These are phyloP conservation scores for Cylindricascospora bacillispora DNA, from an alignment of 1,139 yeast species.

Conservation along the genomic window DNA sequence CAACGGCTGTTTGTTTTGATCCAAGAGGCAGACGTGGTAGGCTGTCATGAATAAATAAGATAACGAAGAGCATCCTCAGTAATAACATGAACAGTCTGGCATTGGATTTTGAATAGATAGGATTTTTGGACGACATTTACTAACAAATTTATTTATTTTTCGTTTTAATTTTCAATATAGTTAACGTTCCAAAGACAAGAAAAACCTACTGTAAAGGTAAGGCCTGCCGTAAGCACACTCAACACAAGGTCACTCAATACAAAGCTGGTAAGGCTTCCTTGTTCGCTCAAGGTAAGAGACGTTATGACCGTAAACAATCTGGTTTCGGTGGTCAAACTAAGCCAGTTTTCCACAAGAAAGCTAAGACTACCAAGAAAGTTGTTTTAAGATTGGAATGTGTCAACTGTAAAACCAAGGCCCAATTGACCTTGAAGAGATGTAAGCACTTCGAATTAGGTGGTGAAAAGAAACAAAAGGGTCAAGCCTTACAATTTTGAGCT, in stretches of 20 bases:
- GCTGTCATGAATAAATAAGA: too few species aligned
- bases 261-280: constrained; percentile 99
- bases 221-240: constrained; percentile 99
- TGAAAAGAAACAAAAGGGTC: constrained; percentile 99
- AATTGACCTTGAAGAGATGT: constrained; percentile 97
- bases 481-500: constrained; percentile 81
- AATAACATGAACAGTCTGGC: too few species aligned
- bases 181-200: constrained; percentile 99
- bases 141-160: background rate
- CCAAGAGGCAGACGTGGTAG: too few species aligned
- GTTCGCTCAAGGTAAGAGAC: constrained; percentile 99
- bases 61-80: too few species aligned
- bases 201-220: constrained; percentile 99
- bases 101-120: too few species aligned
- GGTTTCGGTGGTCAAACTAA: constrained; percentile 99
- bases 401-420: constrained; percentile 97
- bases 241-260: constrained; percentile 99
- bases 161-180: constrained; percentile 30
- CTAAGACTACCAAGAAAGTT: constrained; percentile 99
- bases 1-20: too few species aligned
- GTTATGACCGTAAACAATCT: constrained; percentile 99
- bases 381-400: constrained; percentile 99
- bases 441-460: constrained; percentile 99
- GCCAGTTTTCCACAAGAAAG: constrained; percentile 99
- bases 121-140: background rate